Evolutionary conservation across 2,329 filamentous ascomycete species (phyloP).

Genomic region (Calycina marina): DNA sequence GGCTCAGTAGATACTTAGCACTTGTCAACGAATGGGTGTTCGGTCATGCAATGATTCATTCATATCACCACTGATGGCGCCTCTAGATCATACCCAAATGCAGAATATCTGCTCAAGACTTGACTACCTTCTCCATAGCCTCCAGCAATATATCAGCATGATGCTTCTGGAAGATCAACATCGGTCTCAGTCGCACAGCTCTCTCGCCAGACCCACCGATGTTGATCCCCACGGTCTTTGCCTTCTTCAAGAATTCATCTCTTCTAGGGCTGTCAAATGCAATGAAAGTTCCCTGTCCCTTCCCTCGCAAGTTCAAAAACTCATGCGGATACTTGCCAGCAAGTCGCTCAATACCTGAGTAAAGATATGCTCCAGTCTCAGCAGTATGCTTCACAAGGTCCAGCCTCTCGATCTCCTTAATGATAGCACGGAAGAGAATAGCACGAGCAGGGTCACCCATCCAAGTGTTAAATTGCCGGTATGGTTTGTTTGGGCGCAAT

Average conservation of each 20-base stretch:
- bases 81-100: too few species aligned
- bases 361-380: constrained; percentile 50
- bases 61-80: too few species aligned
- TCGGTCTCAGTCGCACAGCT: constrained; percentile 61
- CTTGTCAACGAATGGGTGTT: too few species aligned
- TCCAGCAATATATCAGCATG: constrained; percentile 80
- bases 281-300: constrained; percentile 66
- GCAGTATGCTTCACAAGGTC: constrained; percentile 53
- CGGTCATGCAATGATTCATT: too few species aligned
- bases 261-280: constrained; percentile 62
- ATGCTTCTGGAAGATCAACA: constrained; percentile 76
- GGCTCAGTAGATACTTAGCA: too few species aligned
- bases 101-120: constrained; percentile 15
- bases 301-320: constrained; percentile 60
- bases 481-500: constrained; percentile 65
- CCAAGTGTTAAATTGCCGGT: constrained; percentile 81
- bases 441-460: constrained; percentile 71
- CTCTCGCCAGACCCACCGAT: constrained; percentile 59
- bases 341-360: constrained; percentile 46
- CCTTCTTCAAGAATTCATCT: constrained; percentile 54
- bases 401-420: constrained; percentile 56
- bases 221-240: constrained; percentile 60
- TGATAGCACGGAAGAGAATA: constrained; percentile 63
- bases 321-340: constrained; percentile 51
- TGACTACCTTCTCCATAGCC: constrained; percentile 45